Percentiles rank a stretch among this genome's conserved stretches.
These are phyloP conservation scores for Primulina eburnea DNA, from an alignment of 257 asterid species.

Conservation along the genomic window DNA sequence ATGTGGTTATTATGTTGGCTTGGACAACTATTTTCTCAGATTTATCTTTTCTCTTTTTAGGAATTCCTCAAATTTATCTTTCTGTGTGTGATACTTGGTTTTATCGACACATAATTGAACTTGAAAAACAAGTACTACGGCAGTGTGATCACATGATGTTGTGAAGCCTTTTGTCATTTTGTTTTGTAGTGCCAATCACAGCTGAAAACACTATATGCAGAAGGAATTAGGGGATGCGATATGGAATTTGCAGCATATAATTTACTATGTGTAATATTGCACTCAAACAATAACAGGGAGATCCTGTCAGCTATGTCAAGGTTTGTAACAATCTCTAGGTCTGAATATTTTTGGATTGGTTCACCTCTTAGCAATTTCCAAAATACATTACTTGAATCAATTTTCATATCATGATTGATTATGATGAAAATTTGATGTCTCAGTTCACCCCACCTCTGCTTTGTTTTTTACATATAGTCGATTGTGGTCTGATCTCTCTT, in stretches of 20 bases:
- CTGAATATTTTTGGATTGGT: conserved; percentile 8
- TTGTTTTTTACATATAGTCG: not conserved
- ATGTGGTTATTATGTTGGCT: not conserved
- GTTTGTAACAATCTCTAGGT: conserved; percentile 38
- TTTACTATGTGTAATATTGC: conserved; percentile 81
- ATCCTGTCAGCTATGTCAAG: conserved; percentile 97
- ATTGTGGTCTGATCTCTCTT: not conserved
- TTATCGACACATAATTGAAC: not conserved
- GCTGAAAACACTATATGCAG: conserved; percentile 84
- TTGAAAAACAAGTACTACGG: not conserved
- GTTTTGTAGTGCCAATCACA: conserved; percentile 95
- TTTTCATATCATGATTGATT: not conserved
- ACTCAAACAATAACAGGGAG: conserved; percentile 88
- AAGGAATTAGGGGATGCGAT: conserved; percentile 87
- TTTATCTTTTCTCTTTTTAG: not conserved
- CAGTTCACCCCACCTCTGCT: too few species aligned
- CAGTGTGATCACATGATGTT: conserved; percentile 15
- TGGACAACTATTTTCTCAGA: not conserved
- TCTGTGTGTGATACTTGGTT: not conserved
- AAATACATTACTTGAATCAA: not conserved
- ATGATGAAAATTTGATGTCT: too few species aligned
- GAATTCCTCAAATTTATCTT: not conserved
- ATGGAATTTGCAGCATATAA: conserved; percentile 94
- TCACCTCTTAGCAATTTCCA: conserved; percentile 1
- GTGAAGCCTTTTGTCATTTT: conserved; percentile 23